phyloP scores from a whole-genome alignment of 805 yeast genomes.

The Ogataea dorogensis region DNA sequence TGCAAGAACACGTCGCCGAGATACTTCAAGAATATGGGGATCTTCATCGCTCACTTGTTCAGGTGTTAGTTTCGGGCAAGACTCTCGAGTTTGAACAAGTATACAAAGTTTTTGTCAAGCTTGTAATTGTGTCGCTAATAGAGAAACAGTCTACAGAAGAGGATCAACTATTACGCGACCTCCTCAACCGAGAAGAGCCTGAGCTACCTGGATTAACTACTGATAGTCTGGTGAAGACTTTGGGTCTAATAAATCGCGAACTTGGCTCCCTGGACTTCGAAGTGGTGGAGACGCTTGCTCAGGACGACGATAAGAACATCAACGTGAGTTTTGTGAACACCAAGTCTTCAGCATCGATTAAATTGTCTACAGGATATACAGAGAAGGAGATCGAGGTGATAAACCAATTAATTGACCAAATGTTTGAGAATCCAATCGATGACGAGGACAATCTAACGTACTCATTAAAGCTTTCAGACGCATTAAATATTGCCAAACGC shows the following conservation, averaged over 20 bases:
- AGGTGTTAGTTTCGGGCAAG: constrained; percentile 17
- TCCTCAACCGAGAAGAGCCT: constrained; percentile 4
- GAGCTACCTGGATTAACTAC: constrained; percentile 3
- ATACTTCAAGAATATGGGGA: constrained; percentile 12
- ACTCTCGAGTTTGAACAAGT: constrained; percentile 13
- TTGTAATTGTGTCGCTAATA: constrained; percentile 3
- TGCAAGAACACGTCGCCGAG: neutral
- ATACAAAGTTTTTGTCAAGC: constrained; percentile 11
- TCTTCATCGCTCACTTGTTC: constrained; percentile 17
- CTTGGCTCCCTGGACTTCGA: constrained; percentile 41
- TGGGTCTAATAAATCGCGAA: constrained; percentile 27
- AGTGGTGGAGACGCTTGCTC: constrained; percentile 32
- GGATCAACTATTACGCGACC: constrained; percentile 3
- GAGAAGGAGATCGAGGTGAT: constrained; percentile 44
- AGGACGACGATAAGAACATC: constrained; percentile 33
- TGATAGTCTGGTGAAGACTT: constrained; percentile 12
- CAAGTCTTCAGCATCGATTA: constrained; percentile 38
- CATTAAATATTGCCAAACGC: constrained; percentile 32
- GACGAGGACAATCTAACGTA: constrained; percentile 31
- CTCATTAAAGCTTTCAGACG: constrained; percentile 36
- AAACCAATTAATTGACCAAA: constrained; percentile 43
- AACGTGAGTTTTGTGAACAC: constrained; percentile 36
- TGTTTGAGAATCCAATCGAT: constrained; percentile 32
- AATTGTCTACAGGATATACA: constrained; percentile 34
- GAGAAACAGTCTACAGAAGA: constrained; percentile 3